Conservation (phyloP, 2,329 filamentous ascomycete species). For the Cladorrhinum sp. region DNA sequence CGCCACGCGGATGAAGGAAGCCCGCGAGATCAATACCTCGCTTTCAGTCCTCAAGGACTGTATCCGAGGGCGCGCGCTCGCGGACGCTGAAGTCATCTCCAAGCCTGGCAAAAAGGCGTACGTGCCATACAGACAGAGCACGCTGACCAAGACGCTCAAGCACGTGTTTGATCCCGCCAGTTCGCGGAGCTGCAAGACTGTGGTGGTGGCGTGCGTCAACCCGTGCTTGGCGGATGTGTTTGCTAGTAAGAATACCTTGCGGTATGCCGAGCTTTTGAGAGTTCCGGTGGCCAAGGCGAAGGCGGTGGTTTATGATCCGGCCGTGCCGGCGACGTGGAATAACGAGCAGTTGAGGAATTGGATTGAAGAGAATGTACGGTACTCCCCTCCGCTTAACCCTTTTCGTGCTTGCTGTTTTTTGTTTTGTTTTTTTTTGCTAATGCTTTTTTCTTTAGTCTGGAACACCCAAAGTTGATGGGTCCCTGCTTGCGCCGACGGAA, state of each 20-base stretch:
- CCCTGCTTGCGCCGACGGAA: slow-evolving; percentile 39
- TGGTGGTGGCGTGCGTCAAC: slow-evolving; percentile 47
- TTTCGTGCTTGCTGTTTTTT: background rate
- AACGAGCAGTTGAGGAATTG: slow-evolving; percentile 39
- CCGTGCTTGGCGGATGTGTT: slow-evolving; percentile 43
- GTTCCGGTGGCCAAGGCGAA: slow-evolving; percentile 35
- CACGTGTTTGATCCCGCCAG: slow-evolving; percentile 46
- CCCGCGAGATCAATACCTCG: slow-evolving; percentile 47
- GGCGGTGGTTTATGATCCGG: slow-evolving; percentile 26
- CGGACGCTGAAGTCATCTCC: slow-evolving; percentile 29
- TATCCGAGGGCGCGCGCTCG: slow-evolving; percentile 44
- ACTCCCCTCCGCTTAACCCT: background rate
- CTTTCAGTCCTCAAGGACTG: slow-evolving; percentile 52
- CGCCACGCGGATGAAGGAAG: slow-evolving; percentile 44
- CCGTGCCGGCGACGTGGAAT: slow-evolving; percentile 39
- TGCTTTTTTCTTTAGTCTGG: slow-evolving; percentile 36
- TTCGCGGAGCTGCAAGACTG: slow-evolving; percentile 40
- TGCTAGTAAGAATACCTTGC: slow-evolving; percentile 47
- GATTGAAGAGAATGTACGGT: slow-evolving; percentile 40
- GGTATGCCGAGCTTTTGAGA: slow-evolving; percentile 47
- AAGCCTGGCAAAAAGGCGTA: slow-evolving; percentile 33
- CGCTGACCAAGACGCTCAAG: slow-evolving; percentile 47
- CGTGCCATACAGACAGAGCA: slow-evolving; percentile 46
- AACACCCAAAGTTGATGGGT: slow-evolving; percentile 33
- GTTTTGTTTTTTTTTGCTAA: background rate